Percentiles rank a stretch among this genome's conserved stretches.
phyloP scores from a whole-genome alignment of 2,329 filamentous ascomycete genomes.

The Penicillium sp. region DNA sequence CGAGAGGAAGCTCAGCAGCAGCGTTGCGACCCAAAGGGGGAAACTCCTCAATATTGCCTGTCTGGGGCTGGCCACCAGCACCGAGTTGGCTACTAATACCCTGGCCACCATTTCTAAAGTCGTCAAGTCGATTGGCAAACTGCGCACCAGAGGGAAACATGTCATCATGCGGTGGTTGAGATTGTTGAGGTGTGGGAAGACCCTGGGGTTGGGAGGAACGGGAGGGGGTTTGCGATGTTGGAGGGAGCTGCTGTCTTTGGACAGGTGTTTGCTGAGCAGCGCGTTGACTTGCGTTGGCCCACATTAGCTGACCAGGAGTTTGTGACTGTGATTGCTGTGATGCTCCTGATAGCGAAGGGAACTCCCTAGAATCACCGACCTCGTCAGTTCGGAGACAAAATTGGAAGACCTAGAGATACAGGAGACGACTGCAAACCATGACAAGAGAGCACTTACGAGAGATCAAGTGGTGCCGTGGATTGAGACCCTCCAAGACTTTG shows the following conservation, averaged over 20 bases:
- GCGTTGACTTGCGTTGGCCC: constrained; percentile 58
- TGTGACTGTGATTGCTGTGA: constrained; percentile 54
- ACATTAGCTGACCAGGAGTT: constrained; percentile 54
- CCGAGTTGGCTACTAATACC: constrained; percentile 53
- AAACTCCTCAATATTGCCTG: constrained; percentile 60
- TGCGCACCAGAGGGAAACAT: constrained; percentile 49
- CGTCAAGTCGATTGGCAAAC: constrained; percentile 52
- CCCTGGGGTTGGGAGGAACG: constrained; percentile 41
- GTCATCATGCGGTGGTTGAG: constrained; percentile 49
- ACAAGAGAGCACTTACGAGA: constrained; percentile 50
- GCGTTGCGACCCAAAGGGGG: constrained; percentile 57
- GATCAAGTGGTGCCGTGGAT: constrained; percentile 53
- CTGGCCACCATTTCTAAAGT: constrained; percentile 58
- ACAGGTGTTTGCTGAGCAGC: constrained; percentile 53
- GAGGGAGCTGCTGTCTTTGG: constrained; percentile 51
- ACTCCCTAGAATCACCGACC: constrained; percentile 50
- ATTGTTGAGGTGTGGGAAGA: constrained; percentile 43
- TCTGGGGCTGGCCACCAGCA: constrained; percentile 51
- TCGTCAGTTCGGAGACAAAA: constrained; percentile 12
- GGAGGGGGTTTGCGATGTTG: constrained; percentile 43
- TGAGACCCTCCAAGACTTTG: constrained; percentile 56
- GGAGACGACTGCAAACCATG: constrained; percentile 1
- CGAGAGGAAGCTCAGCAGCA: constrained; percentile 51
- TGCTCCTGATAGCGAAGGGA: constrained; percentile 59
- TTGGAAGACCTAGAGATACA: background rate